phyloP scores from a whole-genome alignment of 192 early-diverging fungal species.

The Nowakowskiella sp. region DNA sequence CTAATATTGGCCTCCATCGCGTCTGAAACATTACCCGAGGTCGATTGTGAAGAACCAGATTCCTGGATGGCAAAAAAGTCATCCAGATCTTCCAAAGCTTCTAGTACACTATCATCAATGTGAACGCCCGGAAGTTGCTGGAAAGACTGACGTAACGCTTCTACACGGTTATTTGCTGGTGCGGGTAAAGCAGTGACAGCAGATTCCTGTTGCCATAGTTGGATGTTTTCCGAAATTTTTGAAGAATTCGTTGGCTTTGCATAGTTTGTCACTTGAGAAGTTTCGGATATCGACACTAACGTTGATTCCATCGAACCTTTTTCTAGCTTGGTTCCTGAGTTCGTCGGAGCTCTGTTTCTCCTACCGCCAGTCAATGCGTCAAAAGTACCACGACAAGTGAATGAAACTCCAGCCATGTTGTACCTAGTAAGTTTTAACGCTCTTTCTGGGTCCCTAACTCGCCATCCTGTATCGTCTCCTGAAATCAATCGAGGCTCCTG shows the following conservation, averaged over 20 bases:
- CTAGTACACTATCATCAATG: constrained; percentile 4
- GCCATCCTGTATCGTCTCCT: constrained; percentile 23
- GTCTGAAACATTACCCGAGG: not conserved
- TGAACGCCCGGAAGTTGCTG: constrained; percentile 10
- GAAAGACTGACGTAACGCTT: not conserved
- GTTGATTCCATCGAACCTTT: no score
- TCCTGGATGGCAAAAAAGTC: constrained; percentile 22
- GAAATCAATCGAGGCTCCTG: not conserved
- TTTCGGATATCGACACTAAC: no score
- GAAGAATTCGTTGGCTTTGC: no score
- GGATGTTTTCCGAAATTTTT: no score
- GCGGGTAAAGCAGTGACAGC: not conserved
- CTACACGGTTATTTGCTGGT: not conserved
- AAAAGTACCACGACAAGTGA: constrained; percentile 24
- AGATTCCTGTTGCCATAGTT: no score
- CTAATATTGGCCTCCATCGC: not conserved
- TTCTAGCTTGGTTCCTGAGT: no score
- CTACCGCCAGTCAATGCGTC: not conserved
- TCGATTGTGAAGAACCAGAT: no score
- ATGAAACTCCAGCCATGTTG: constrained; percentile 29
- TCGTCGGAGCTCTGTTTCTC: not conserved
- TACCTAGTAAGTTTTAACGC: constrained; percentile 25
- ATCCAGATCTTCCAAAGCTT: constrained; percentile 21
- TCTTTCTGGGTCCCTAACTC: constrained; percentile 13
- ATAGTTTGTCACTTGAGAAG: no score